Base-by-base conservation (phyloP, 768 basidiomycete species). In the Rhodocollybia butyracea region DNA sequence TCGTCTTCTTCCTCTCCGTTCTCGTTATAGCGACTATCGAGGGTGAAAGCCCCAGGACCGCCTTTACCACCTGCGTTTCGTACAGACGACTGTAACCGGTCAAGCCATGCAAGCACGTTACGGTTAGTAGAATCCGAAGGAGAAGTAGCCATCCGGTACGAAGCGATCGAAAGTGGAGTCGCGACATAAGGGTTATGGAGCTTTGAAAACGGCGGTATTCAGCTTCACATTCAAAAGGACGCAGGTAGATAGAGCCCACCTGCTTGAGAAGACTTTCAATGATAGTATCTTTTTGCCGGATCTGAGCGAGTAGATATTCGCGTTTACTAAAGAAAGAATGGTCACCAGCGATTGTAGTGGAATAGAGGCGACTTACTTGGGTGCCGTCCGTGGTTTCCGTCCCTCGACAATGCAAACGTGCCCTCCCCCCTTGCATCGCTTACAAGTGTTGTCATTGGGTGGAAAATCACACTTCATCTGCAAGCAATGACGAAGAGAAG, bases 391-490 rank as follows among this genome's bases (percentile, higher is more conserved):
- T 53, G 83, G 87, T 72, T 89, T 91, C 58, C 90, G 79, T 46
- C 89, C 89, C 69, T 91, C 90, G 36, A 92, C 89, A 60, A 91
- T 84, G 67, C 91, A 93, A 40, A 83, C 76, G 69, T 91, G 88
- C 1, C 87, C 85, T 48, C 84, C 81, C 26, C 78, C 62, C 61
- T 81, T 85, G 69, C 91, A 93, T 46, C 91, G 81, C 64, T 79
- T 85, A 72, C 91, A 93, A n/a, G 86, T 84, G 63, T 82, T 84
- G 52, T 87, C 83, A 57, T 82, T 76, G 60, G 75, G 76, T 36
- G 86, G 86, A 66, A 92, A 91, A 61, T 85, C 86, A 71, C 91
- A 93, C 76, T 87, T 91, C 91, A 93, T 93, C 88, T 91, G 63
- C 5, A 32, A 41, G 27, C 7, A 11, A 12, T 26, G 13, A 24